Base-by-base conservation (phyloP, 2,329 filamentous ascomycete species). In the Neophaeococcomyces aloes region DNA sequence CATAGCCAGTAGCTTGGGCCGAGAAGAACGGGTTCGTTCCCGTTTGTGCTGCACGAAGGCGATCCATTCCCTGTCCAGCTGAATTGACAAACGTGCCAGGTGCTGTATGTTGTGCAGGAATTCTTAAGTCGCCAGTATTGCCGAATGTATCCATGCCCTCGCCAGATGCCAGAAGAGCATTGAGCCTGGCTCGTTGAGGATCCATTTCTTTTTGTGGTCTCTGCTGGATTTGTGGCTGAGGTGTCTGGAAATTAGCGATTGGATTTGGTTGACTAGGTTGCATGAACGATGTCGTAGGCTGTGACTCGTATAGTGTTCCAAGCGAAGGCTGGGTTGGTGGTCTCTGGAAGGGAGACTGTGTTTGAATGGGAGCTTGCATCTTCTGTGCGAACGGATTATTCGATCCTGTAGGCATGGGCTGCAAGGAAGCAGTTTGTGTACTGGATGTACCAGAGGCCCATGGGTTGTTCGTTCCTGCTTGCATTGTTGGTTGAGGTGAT, bases 91-190 rank as follows among this genome's bases (percentile, higher is more conserved):
- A 98, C 0, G 85, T 93, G 19, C 89, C 91, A 0, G 91, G 91
- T 1, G 91, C 87, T 0, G 91, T 98, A 63, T 98, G 91, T 61
- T 98, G 91, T 2, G 91, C 81, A 1, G 91, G 91, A 51, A 98
- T 94, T 63, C 91, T 87, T 36, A 94, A 73, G 52, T 96, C 86
- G 53, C 91, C 91, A n/a, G 86, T 86, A 62, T 98, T 98, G 52
- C 91, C 91, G 61, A 93, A 98, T 0, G 91, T 98, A 60, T 98
- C 91, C 70, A 93, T 84, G 18, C 91, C 91, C 45, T 98, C 91
- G 52, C 91, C 88, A 18, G 75, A 79, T 2, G 87, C 76, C 34
- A 98, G 77, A 27, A 98, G 77, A 1, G 83, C 76, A 60, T 96
- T 96, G 53, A 98, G 81, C 58, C 78, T 83, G 17, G 82, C 79